These are phyloP conservation scores for Thraustochytrium sp. DNA, from an alignment of 352 stramenopile genomes.

Conservation along the genomic window DNA sequence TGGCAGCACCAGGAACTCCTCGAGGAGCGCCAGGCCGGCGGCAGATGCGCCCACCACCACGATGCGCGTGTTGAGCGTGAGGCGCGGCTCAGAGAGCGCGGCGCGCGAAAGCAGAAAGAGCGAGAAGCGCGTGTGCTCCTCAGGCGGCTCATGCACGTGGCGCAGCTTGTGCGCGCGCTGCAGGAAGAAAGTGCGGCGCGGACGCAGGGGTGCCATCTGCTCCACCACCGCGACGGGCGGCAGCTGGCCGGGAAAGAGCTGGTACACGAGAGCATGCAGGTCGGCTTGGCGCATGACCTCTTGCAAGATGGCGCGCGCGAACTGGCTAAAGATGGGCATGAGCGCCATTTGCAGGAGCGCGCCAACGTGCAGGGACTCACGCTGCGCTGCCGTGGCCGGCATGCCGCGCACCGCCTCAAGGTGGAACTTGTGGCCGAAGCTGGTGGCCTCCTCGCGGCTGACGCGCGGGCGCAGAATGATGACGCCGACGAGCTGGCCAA, in stretches of 20 bases:
- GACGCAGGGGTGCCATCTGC: constrained; percentile 52
- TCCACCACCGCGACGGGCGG: constrained; percentile 47
- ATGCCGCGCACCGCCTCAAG: constrained; percentile 41
- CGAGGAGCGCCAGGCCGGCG: constrained; percentile 66
- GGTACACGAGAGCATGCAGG: constrained; percentile 63
- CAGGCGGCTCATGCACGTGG: constrained; percentile 6
- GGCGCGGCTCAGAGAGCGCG: constrained; percentile 73
- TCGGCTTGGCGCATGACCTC: constrained; percentile 68
- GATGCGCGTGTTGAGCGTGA: constrained; percentile 68
- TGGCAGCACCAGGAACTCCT: constrained; percentile 65
- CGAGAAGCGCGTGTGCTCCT: constrained; percentile 41
- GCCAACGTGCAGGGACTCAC: background rate
- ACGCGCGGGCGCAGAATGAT: constrained; percentile 34
- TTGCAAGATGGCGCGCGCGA: constrained; percentile 62
- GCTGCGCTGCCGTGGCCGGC: background rate
- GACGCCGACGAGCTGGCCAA: constrained; percentile 47
- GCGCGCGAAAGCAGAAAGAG: constrained; percentile 76
- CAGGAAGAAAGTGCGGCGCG: constrained; percentile 35
- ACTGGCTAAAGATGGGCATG: constrained; percentile 65
- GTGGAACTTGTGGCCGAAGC: constrained; percentile 61
- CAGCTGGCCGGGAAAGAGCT: constrained; percentile 29
- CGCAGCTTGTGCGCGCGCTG: background rate
- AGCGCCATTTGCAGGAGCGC: constrained; percentile 61
- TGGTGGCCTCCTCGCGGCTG: constrained; percentile 48
- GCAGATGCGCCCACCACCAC: constrained; percentile 75